Base-by-base conservation (phyloP, 352 stramenopile species). In the Globisporangium recalcitrans region DNA sequence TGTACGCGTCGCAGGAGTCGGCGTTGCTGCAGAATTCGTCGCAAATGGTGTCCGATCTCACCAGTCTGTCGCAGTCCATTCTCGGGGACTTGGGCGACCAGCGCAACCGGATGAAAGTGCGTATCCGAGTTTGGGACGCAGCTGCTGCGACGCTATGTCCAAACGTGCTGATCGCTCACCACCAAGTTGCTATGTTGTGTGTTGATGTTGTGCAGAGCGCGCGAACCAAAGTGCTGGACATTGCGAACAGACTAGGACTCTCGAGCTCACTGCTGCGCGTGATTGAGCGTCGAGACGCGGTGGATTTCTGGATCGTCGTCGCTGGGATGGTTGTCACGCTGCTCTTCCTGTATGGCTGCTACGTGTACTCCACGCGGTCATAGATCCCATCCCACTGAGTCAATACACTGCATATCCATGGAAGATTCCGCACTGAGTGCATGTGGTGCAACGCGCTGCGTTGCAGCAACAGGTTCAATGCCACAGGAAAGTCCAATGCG, bases 261-360 rank as follows among this genome's bases (percentile, higher is more conserved):
- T 93, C 85, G 4, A 92, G 82, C 42, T 93, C 83, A 47, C 63
- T 96, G 36, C 64, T 96, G 63, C 82, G 85, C 10, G 77, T 93
- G 31, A 93, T 96, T 44, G 87, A 94, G 62, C 68, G 84, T 27
- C 77, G 86, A 58, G 86, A 95, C 58, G 88, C 80, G 1, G 79
- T 91, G 29, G 86, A 93, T 59, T 90, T 88, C 44, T 93, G 83
- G 86, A 92, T 95, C 57, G 86, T 95, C 2, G 70, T 90, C 31
- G 82, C 66, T 10, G 87, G 87, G 13, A 96, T 96, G 82, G 26
- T 91, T 49, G 68, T 93, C 62, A 92, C 87, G 31, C 69, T 94
- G n/a, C 47, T 87, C 4, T 93, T 93, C 57, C 68, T 94, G 49
- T 94, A 91, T 46, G 68, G 74, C 13, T 94, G 85, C 66, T 82